Evolutionary conservation across 805 yeast species (phyloP).

Genomic region (Kazachstania taianensis): DNA sequence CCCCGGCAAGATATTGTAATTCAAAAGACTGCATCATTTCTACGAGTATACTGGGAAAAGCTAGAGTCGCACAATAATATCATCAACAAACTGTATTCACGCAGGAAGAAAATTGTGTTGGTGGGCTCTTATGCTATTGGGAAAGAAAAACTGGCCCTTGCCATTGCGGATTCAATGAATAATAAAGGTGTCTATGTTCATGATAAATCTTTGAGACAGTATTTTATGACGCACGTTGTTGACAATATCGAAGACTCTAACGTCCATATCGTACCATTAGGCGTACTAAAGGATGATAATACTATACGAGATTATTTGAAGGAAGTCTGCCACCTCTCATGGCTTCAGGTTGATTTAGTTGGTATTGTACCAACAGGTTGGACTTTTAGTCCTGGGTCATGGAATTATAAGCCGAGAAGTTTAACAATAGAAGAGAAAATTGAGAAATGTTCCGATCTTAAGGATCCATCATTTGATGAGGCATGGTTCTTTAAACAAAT

Average conservation of each 20-base stretch:
- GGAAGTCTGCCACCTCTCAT: constrained; percentile 4
- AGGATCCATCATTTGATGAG: constrained; percentile 6
- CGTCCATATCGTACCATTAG: constrained; percentile 69
- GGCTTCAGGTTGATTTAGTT: constrained; percentile 33
- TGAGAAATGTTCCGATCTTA: constrained; percentile 8
- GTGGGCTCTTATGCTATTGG: constrained; percentile 92
- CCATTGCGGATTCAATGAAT: constrained; percentile 41
- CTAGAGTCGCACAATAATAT: no score
- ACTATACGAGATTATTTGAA: constrained; percentile 23
- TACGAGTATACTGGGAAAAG: constrained; percentile 15
- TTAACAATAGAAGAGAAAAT: constrained; percentile 1
- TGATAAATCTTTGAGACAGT: constrained; percentile 6
- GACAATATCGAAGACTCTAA: not conserved
- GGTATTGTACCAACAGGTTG: constrained; percentile 89
- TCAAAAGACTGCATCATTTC: constrained; percentile 44
- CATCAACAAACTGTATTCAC: not conserved
- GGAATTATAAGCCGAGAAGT: not conserved
- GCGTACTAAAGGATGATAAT: constrained; percentile 35
- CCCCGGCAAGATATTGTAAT: constrained; percentile 71
- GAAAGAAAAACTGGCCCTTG: constrained; percentile 74
- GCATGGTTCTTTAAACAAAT: constrained; percentile 21
- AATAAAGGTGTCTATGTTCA: constrained; percentile 29
- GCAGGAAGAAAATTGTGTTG: constrained; percentile 18
- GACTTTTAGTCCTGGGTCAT: constrained; percentile 39
- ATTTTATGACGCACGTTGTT: constrained; percentile 2